Conservation (phyloP, 1,139 yeast species). For the Pneumocystis sp. region DNA sequence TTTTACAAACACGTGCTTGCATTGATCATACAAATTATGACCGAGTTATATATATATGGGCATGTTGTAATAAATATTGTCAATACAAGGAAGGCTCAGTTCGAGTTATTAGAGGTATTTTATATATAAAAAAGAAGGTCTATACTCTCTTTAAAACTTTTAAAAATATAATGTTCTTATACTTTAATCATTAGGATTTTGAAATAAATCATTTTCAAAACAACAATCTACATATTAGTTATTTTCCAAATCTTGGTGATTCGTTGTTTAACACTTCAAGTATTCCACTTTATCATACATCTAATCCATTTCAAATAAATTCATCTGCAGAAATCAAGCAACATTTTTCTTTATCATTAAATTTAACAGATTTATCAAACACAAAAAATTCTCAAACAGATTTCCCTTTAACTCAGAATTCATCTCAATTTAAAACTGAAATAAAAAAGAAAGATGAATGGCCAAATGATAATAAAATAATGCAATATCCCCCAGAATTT, state of each 20-base stretch:
- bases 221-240: background rate
- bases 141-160: background rate
- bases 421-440: background rate
- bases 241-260: constrained; percentile 2
- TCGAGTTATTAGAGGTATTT: constrained; percentile 65
- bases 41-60: constrained; percentile 64
- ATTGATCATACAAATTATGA: constrained; percentile 59
- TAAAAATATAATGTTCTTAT: constrained; percentile 4
- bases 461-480: background rate
- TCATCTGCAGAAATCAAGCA: background rate
- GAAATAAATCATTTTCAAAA: background rate
- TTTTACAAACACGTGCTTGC: constrained; percentile 59
- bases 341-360: too few species aligned
- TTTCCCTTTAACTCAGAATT: background rate
- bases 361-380: background rate
- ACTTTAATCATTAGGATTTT: background rate
- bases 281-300: background rate
- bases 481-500: background rate
- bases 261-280: background rate
- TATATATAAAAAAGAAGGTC: constrained; percentile 40
- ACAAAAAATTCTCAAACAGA: background rate
- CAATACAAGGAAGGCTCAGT: constrained; percentile 30
- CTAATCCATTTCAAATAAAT: background rate
- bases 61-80: constrained; percentile 52
- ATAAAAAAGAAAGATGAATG: background rate